phyloP scores from a whole-genome alignment of 179 eudicot species.

The Drosera spatulata region DNA sequence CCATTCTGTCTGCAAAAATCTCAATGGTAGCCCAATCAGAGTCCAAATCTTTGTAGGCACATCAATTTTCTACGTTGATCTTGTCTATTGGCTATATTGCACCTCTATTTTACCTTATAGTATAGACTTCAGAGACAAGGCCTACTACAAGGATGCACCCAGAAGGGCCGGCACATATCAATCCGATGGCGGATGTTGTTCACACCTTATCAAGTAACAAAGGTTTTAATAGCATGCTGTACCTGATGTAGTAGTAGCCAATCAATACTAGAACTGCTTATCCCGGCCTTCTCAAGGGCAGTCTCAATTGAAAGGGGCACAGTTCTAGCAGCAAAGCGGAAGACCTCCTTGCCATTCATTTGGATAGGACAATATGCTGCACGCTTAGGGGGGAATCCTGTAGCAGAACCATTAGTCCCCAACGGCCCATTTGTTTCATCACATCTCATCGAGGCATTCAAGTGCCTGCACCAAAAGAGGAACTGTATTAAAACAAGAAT shows the following conservation, averaged over 20 bases:
- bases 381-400: constrained; percentile 46
- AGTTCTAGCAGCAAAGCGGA: constrained; percentile 72
- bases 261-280: constrained; percentile 52
- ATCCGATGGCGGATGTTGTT: too few species aligned
- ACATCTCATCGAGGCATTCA: constrained; percentile 44
- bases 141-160: too few species aligned
- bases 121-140: too few species aligned
- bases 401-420: constrained; percentile 45
- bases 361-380: constrained; percentile 56
- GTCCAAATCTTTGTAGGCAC: too few species aligned
- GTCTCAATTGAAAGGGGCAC: constrained; percentile 80
- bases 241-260: constrained; percentile 98
- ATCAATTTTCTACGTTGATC: too few species aligned
- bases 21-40: too few species aligned
- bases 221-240: not conserved
- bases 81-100: too few species aligned
- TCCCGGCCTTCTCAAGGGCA: constrained; percentile 74
- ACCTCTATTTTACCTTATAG: too few species aligned
- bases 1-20: too few species aligned
- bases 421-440: constrained; percentile 31
- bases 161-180: too few species aligned
- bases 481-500: too few species aligned
- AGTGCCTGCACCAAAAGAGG: constrained; percentile 44
- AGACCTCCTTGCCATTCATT: constrained; percentile 94
- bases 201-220: too few species aligned